A percentile compares a stretch with the other conserved stretches of the same genome.
Conservation (phyloP, 2,329 filamentous ascomycete species). For the Drechslera avenae region DNA sequence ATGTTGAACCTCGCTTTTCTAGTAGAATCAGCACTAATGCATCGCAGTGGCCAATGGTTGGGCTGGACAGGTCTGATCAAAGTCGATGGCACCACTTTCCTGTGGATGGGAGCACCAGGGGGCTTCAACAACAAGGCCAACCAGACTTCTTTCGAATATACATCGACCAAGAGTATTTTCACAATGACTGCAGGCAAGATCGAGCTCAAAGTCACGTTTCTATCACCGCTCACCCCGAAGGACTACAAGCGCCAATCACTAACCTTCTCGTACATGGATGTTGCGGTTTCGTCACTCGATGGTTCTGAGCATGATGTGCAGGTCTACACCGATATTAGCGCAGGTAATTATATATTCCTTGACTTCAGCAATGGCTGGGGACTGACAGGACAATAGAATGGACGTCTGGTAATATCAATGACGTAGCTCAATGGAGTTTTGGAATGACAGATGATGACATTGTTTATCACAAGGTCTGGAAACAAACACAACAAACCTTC, state of each 20-base stretch:
- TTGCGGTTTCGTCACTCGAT: slow-evolving; percentile 67
- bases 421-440: slow-evolving; percentile 67
- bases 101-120: slow-evolving; percentile 57
- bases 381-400: slow-evolving; percentile 62
- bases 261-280: slow-evolving; percentile 71
- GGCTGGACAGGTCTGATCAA: slow-evolving; percentile 73
- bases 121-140: slow-evolving; percentile 53
- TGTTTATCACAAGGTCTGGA: slow-evolving; percentile 64
- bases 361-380: neutral
- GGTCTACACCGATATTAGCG: slow-evolving; percentile 74
- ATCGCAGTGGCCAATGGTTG: slow-evolving; percentile 57
- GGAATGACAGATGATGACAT: slow-evolving; percentile 50
- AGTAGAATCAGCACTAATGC: slow-evolving; percentile 46
- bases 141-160: slow-evolving; percentile 70
- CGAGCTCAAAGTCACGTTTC: slow-evolving; percentile 69
- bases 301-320: slow-evolving; percentile 67
- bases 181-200: slow-evolving; percentile 68
- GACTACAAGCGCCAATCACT: slow-evolving; percentile 72
- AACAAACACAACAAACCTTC: slow-evolving; percentile 55
- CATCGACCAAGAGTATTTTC: slow-evolving; percentile 73
- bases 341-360: slow-evolving; percentile 55
- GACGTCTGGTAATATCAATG: slow-evolving; percentile 65
- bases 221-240: slow-evolving; percentile 70
- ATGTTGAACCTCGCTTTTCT: slow-evolving; percentile 36
- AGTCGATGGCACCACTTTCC: slow-evolving; percentile 59